A percentile compares a stretch with the other conserved stretches of the same genome.
Conservation (phyloP, 1,284 basidiomycete genomes). For the Trametes hirsuta region DNA sequence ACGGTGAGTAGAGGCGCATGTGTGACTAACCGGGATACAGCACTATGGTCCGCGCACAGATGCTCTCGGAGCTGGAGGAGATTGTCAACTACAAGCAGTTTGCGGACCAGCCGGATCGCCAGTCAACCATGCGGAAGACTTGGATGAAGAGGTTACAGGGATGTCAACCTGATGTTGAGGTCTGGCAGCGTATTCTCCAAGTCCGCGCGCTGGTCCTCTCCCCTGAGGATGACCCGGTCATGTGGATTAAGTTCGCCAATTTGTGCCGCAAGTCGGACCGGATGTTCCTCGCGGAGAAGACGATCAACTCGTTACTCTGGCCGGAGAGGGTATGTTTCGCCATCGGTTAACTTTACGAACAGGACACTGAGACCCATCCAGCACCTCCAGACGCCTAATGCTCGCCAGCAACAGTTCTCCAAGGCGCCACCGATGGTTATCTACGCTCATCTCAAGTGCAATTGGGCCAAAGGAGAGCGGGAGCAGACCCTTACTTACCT, state of each 20-base stretch:
- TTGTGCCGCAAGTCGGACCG: slow-evolving; percentile 86
- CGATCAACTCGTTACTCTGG: slow-evolving; percentile 88
- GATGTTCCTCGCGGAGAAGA: slow-evolving; percentile 94
- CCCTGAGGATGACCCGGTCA: slow-evolving; percentile 93
- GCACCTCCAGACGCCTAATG: slow-evolving; percentile 21
- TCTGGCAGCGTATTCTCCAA: slow-evolving; percentile 98
- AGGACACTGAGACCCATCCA: background rate
- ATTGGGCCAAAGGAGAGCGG: slow-evolving; percentile 88
- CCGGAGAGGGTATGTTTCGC: slow-evolving; percentile 55
- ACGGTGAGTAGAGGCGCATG: background rate
- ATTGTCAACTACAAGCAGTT: slow-evolving; percentile 96
- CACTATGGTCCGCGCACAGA: slow-evolving; percentile 96
- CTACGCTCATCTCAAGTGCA: slow-evolving; percentile 96
- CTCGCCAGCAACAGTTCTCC: slow-evolving; percentile 51
- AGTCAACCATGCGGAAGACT: slow-evolving; percentile 84
- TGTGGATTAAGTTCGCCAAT: slow-evolving; percentile 97
- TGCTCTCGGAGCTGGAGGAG: slow-evolving; percentile 98
- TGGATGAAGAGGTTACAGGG: slow-evolving; percentile 97
- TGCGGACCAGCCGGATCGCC: slow-evolving; percentile 92
- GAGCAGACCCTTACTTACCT: slow-evolving; percentile 87
- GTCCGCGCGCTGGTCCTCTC: slow-evolving; percentile 93
- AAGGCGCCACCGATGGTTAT: slow-evolving; percentile 96
- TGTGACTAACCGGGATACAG: slow-evolving; percentile 44
- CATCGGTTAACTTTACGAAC: no score
- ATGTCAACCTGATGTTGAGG: slow-evolving; percentile 98